Base-by-base conservation (phyloP, 345 rosid genomes). In the Leavenworthia alabamica region DNA sequence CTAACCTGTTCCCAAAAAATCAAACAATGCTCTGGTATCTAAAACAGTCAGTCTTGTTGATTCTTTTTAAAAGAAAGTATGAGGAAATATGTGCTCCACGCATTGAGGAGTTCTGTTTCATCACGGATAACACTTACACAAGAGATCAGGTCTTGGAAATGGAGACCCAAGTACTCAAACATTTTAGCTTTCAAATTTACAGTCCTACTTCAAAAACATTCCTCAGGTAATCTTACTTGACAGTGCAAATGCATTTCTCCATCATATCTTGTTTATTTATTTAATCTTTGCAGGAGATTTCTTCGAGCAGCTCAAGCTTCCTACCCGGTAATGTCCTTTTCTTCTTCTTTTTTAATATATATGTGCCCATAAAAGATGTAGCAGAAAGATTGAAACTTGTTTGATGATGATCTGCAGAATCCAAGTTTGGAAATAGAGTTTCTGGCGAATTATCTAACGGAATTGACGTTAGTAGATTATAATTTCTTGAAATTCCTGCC, bases 31-130 rank as follows among this genome's bases (percentile, higher is more conserved):
- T 47, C 22, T 40, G 15, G 42, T n/a, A n/a, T 49, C 59, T 69
- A 36, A 70, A 10, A 20, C 36, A 70, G 63, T 54, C 36, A 70
- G 63, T 54, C 46, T 52, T 52, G 26, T 68, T 51, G 47, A 22
- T 41, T 42, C 3, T 2, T 29, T 3, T 16, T 72, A 62, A 55
- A 55, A 92, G 98, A 66, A 92, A 92, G 73, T 92, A 83, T 15
- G 98, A 92, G 78, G 98, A 91, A 68, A 82, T 92, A 36, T 77
- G 80, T 67, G 89, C 96, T 0, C 98, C 95, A 2, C 83, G 80
- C 5, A 80, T 86, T 12, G 98, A 92, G 43, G 96, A 92, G 46
- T 85, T 92, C 67, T 92, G 98, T 78, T 86, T 80, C 72, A 92
- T 92, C 50, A 92, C 96, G 0, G 95, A 92, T 75, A 86, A 82